Evolutionary conservation across 1,139 yeast genomes (phyloP).

Genomic region (Saccharomyces hybrid): DNA sequence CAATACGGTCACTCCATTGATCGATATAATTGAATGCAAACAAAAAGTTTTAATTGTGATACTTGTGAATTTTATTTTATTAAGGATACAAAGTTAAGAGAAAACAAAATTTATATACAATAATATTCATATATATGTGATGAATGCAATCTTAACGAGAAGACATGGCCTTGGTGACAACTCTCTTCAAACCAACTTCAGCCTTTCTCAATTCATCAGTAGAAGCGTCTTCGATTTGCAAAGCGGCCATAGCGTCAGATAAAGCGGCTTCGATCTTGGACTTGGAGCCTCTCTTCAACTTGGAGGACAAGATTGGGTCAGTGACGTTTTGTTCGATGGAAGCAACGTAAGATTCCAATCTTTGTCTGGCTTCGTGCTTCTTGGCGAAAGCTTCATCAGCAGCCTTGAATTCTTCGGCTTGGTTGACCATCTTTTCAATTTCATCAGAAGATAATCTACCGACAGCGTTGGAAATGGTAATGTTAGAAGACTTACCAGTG

Average conservation of each 20-base stretch:
- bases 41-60: neutral
- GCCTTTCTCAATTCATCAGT: constrained; percentile 98
- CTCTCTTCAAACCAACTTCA: constrained; percentile 95
- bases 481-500: constrained; percentile 96
- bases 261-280: constrained; percentile 95
- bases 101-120: neutral
- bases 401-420: constrained; percentile 97
- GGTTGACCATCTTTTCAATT: constrained; percentile 94
- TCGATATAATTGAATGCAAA: neutral
- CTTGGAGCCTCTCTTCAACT: constrained; percentile 93
- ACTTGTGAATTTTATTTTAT: neutral
- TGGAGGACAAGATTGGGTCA: constrained; percentile 94
- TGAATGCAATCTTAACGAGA: constrained; percentile 59
- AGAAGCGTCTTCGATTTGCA: constrained; percentile 88
- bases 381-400: constrained; percentile 98
- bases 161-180: constrained; percentile 96
- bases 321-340: constrained; percentile 92
- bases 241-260: constrained; percentile 94
- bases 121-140: neutral
- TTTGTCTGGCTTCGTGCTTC: constrained; percentile 98
- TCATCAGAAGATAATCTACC: constrained; percentile 95
- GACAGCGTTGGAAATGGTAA: constrained; percentile 95
- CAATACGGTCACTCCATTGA: too few relatives aligned
- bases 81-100: neutral
- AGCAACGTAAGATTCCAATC: constrained; percentile 95